Evolutionary conservation across 306 rosid genomes (phyloP).

Genomic region (Cucumis cinereus): DNA sequence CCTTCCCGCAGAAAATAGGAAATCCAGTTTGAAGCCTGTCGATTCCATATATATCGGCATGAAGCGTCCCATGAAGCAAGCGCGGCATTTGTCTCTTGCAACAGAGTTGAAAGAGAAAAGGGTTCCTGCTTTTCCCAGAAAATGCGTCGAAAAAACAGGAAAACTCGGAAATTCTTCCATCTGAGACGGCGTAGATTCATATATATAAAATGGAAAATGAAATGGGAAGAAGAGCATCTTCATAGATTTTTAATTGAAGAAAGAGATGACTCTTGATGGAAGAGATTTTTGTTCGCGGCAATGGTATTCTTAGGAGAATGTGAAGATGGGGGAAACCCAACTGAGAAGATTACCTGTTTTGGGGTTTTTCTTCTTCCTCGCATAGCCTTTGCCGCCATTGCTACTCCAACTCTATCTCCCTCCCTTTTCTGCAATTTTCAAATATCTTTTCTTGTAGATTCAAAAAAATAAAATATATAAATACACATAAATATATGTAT

Average conservation of each 20-base stretch:
- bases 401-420: not conserved
- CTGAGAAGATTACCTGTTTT: not conserved
- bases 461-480: too few species aligned
- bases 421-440: not conserved
- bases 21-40: slow-evolving; percentile 33
- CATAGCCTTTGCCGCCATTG: not conserved
- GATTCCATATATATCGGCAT: slow-evolving; percentile 31
- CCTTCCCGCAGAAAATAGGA: slow-evolving; percentile 28
- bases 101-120: not conserved
- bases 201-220: slow-evolving; percentile 1
- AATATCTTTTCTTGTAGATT: not conserved
- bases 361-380: not conserved
- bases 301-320: not conserved
- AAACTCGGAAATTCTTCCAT: not conserved
- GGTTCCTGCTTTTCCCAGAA: not conserved
- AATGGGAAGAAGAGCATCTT: slow-evolving; percentile 1
- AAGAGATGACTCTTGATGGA: slow-evolving; percentile 31
- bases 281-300: slow-evolving; percentile 7
- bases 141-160: not conserved
- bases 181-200: not conserved
- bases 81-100: slow-evolving; percentile 22
- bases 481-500: too few species aligned
- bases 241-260: slow-evolving; percentile 19
- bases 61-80: slow-evolving; percentile 60
- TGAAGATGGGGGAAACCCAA: not conserved